These are phyloP conservation scores for Leishmania mexicana DNA, from an alignment of 208 protist genomes.

Conservation along the genomic window DNA sequence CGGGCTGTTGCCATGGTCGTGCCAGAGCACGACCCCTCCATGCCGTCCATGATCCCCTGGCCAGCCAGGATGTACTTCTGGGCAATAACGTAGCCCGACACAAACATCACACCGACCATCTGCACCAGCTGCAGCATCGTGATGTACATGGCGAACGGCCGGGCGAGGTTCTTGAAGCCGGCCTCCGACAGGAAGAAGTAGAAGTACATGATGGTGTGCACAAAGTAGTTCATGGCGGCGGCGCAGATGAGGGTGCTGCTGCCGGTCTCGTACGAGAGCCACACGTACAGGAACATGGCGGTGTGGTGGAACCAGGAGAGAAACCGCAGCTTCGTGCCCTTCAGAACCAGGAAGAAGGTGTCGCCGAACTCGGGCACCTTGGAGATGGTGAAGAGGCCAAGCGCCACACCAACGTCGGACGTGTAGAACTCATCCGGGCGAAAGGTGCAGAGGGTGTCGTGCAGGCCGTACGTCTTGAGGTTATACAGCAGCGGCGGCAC, in stretches of 20 bases:
- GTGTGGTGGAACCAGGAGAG: slow-evolving; percentile 94
- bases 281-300: slow-evolving; percentile 89
- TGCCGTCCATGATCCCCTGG: slow-evolving; percentile 28
- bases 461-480: slow-evolving; percentile 49
- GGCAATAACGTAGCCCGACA: slow-evolving; percentile 41
- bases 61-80: slow-evolving; percentile 38
- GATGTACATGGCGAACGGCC: slow-evolving; percentile 82
- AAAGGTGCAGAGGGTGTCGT: slow-evolving; percentile 71
- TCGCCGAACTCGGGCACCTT: slow-evolving; percentile 88
- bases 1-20: slow-evolving; percentile 57
- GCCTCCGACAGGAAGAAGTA: slow-evolving; percentile 89
- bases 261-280: slow-evolving; percentile 70
- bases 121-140: slow-evolving; percentile 88
- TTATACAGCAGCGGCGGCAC: slow-evolving; percentile 46
- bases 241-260: slow-evolving; percentile 77
- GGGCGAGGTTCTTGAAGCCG: slow-evolving; percentile 58
- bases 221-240: slow-evolving; percentile 91
- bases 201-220: slow-evolving; percentile 96
- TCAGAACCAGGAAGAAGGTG: slow-evolving; percentile 82
- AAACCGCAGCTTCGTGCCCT: slow-evolving; percentile 76
- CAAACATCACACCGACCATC: slow-evolving; percentile 81
- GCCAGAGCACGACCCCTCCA: slow-evolving; percentile 54
- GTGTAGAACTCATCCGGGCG: slow-evolving; percentile 60
- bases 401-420: slow-evolving; percentile 58
- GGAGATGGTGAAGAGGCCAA: slow-evolving; percentile 80